Percentiles rank a stretch among this genome's conserved stretches.
phyloP scores from a whole-genome alignment of 352 stramenopile genomes.

The Pythium biforme region DNA sequence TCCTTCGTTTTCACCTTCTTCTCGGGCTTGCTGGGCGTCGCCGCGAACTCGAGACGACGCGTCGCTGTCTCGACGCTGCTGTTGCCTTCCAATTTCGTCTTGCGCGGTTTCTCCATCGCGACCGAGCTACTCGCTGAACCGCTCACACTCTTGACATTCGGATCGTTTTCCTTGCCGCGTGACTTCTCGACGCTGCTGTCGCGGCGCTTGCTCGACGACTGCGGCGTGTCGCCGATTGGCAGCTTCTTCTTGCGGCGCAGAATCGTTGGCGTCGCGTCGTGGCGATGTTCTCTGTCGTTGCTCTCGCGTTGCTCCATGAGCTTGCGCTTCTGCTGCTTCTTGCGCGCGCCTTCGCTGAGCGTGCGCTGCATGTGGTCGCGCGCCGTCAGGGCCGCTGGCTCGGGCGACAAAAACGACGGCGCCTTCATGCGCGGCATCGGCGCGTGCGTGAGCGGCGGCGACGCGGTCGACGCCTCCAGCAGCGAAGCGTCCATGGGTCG shows the following conservation, averaged over 20 bases:
- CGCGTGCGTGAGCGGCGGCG: not conserved
- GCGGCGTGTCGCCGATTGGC: slow-evolving; percentile 13
- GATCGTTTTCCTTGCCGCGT: slow-evolving; percentile 10
- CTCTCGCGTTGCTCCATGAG: not conserved
- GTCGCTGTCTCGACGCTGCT: slow-evolving; percentile 17
- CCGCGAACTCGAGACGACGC: slow-evolving; percentile 22
- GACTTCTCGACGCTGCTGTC: not conserved
- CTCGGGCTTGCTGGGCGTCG: slow-evolving; percentile 16
- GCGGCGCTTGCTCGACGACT: slow-evolving; percentile 1
- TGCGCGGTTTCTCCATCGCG: slow-evolving; percentile 5
- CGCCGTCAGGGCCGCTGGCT: slow-evolving; percentile 6
- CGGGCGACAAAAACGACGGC: slow-evolving; percentile 25
- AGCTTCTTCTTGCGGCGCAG: slow-evolving; percentile 20
- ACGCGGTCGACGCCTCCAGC: not conserved
- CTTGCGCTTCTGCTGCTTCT: slow-evolving; percentile 29
- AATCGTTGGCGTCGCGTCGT: slow-evolving; percentile 11
- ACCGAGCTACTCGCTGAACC: not conserved
- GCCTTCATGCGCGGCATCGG: not conserved
- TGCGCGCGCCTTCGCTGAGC: slow-evolving; percentile 28
- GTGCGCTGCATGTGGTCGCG: slow-evolving; percentile 25
- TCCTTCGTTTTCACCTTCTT: slow-evolving; percentile 10
- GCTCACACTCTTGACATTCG: not conserved
- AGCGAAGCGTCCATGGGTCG: slow-evolving; percentile 4
- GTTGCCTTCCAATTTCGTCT: not conserved
- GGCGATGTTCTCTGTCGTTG: no score